Evolutionary conservation across 2,329 filamentous ascomycete species (phyloP).

Genomic region (Leptographium procerum): DNA sequence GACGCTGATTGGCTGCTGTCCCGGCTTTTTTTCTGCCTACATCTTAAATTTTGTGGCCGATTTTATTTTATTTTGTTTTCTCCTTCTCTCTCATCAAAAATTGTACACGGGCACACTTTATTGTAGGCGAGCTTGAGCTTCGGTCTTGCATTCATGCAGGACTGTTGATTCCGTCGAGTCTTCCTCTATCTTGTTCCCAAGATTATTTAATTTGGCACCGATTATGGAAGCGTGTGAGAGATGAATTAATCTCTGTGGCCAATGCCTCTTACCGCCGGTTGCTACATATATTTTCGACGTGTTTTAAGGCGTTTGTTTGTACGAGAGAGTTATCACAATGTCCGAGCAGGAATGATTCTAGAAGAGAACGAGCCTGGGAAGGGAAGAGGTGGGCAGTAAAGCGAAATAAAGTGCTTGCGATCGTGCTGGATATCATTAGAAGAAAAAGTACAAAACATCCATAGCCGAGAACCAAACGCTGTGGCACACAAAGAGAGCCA

Average conservation of each 20-base stretch:
- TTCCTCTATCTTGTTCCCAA: constrained; percentile 64
- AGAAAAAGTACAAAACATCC: too few relatives aligned
- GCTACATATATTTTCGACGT: constrained; percentile 38
- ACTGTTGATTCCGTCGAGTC: constrained; percentile 44
- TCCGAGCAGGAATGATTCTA: too few relatives aligned
- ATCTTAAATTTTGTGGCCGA: constrained; percentile 10
- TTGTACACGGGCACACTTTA: constrained; percentile 60
- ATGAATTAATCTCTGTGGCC: constrained; percentile 42
- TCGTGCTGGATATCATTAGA: too few relatives aligned
- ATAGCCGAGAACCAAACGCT: too few relatives aligned
- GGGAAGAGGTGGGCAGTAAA: not conserved
- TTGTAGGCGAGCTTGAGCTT: constrained; percentile 57
- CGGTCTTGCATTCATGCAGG: constrained; percentile 23
- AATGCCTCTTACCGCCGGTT: constrained; percentile 63
- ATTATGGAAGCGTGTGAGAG: constrained; percentile 63
- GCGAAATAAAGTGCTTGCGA: not conserved
- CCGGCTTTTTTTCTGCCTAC: not conserved
- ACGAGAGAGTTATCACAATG: too few relatives aligned
- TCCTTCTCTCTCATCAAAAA: constrained; percentile 31
- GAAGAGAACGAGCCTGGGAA: not conserved
- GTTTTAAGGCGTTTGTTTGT: not conserved
- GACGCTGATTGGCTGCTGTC: constrained; percentile 9
- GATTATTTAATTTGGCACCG: constrained; percentile 48
- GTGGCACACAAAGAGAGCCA: not conserved
- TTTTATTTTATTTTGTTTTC: constrained; percentile 21